Conservation (phyloP, 2,329 filamentous ascomycete species). For the Aspergillus sp. region DNA sequence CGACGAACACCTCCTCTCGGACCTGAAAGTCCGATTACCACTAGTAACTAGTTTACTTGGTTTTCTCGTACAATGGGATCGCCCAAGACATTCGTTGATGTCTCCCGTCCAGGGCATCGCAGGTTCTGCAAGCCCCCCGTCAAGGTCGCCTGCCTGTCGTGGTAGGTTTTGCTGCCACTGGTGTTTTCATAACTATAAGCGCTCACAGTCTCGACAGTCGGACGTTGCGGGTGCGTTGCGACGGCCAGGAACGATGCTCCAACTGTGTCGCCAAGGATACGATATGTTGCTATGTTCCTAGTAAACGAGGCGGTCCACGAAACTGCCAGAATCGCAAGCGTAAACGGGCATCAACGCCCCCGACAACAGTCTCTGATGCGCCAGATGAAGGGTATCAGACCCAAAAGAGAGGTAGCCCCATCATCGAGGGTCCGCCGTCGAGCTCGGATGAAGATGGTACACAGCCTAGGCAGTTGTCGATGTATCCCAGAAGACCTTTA, state of each 20-base stretch:
- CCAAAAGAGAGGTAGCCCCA: background rate
- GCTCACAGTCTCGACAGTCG: slow-evolving; percentile 35
- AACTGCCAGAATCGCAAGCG: slow-evolving; percentile 3
- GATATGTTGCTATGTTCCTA: slow-evolving; percentile 19
- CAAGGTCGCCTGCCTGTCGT: slow-evolving; percentile 54
- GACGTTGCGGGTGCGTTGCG: slow-evolving; percentile 51
- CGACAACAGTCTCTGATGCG: background rate
- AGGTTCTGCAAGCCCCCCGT: slow-evolving; percentile 44
- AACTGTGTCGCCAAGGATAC: slow-evolving; percentile 33
- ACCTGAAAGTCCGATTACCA: background rate
- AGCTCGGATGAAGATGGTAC: slow-evolving; percentile 2
- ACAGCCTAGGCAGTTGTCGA: background rate
- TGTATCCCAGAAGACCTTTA: background rate
- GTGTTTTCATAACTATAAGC: background rate
- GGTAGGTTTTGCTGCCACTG: slow-evolving; percentile 39
- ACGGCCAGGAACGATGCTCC: slow-evolving; percentile 48
- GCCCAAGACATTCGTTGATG: background rate
- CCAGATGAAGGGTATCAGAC: background rate
- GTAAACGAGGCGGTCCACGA: slow-evolving; percentile 4
- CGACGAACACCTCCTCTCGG: no score
- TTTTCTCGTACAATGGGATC: background rate
- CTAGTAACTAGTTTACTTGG: background rate
- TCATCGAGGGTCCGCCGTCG: background rate
- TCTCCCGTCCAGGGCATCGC: slow-evolving; percentile 4
- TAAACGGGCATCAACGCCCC: background rate